Evolutionary conservation across 306 rosid species (phyloP), one percentile per base, ranked within the genome.

Genomic region (Cicer yamashitae): DNA sequence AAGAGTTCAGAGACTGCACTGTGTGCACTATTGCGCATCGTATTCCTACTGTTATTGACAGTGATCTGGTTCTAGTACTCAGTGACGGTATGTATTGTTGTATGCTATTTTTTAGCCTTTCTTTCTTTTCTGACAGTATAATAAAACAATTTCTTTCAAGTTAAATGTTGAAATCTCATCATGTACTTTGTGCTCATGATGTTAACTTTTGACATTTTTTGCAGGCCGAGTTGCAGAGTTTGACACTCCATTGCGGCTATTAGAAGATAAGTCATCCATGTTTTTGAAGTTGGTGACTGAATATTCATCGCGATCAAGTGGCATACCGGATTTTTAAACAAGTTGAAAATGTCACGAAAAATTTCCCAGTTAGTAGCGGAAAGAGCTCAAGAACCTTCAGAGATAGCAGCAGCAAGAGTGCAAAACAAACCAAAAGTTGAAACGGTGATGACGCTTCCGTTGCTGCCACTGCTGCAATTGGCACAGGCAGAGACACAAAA

Each of bases 1-100:
- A 85, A 18, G 97, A 91, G 90, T 93, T 93, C 76, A 88, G 64
- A 82, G 86, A 87, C 73, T 93, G 98, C 68, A 91, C 98, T 1
- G 97, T 94, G 7, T 94, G 93, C 76, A 91, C 98, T 47, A 88
- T 94, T 37, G 97, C 97, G 5, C 98, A 94, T 79, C 92, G 98
- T 70, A 94, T 94, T 61, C 98, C 98, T 20, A 94, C 97, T 1
- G 98, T 94, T 54, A 90, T 94, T 6, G 98, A 94, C 87, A 91
- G 97, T 58, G 97, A 90, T 86, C 80, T 86, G 1, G 96, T 91
- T 47, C 82, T 91, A 76, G 96, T 94, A 8, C 96, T 94, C 81
- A 90, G 94, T 81, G 98, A 94, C 37, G 98, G 98, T 94, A 79
- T 1, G 93, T 77, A 71, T 74, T 12, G 30, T 75, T 57, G 25